Evolutionary conservation across 352 stramenopile species (phyloP).

Genomic region (Globisporangium sylvaticum): DNA sequence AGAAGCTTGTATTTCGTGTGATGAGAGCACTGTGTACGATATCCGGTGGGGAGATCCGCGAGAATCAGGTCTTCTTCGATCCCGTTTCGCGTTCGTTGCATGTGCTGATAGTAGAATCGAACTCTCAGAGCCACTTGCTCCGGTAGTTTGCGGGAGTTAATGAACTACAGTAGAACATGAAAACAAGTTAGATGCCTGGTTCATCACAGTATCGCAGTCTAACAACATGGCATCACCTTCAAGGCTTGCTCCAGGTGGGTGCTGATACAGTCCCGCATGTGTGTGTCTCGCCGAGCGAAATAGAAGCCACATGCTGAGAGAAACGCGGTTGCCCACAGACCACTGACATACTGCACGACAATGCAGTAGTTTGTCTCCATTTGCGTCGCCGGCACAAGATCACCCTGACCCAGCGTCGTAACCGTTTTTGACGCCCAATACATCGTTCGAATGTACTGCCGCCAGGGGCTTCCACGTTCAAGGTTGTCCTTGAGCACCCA

Average conservation of each 20-base stretch:
- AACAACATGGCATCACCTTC: constrained; percentile 8
- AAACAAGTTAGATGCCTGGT: neutral
- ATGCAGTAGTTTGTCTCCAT: constrained; percentile 23
- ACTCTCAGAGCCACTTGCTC: neutral
- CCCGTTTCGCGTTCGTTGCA: neutral
- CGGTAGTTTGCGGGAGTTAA: neutral
- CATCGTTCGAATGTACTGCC: constrained; percentile 24
- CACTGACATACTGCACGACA: constrained; percentile 21
- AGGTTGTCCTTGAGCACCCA: constrained; percentile 24
- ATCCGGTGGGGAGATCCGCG: neutral
- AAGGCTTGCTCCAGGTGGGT: constrained; percentile 21
- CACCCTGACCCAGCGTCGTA: constrained; percentile 22
- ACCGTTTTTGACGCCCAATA: constrained; percentile 26
- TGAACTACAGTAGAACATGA: neutral
- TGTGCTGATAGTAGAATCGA: neutral
- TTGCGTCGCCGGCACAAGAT: constrained; percentile 19
- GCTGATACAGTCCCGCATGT: constrained; percentile 15
- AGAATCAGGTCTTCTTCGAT: neutral
- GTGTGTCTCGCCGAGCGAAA: constrained; percentile 16
- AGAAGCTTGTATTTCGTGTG: neutral
- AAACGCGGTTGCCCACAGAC: constrained; percentile 22
- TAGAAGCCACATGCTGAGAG: constrained; percentile 25
- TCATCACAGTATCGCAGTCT: too few relatives aligned
- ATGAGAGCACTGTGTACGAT: neutral
- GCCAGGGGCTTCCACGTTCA: constrained; percentile 11